Evolutionary conservation across 176 grass and related monocot species (phyloP).

Genomic region (Sorghum bicolor): Sorghum_bicolor_NCBIv3 NC_012870.2:56767001-56767500

Average conservation of each 20-base stretch:
- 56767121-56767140: slow-evolving; percentile 1
- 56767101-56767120: slow-evolving; percentile 55
- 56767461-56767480: too few species aligned
- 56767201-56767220: not conserved
- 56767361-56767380: not conserved
- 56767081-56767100: slow-evolving; percentile 75
- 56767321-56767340: not conserved
- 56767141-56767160: not conserved
- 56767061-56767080: slow-evolving; percentile 93
- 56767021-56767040: slow-evolving; percentile 98
- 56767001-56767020: slow-evolving; percentile 93
- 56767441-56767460: not conserved
- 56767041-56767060: slow-evolving; percentile 99
- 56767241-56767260: slow-evolving; percentile 92
- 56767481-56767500: too few species aligned
- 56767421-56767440: not conserved
- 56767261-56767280: slow-evolving; percentile 99
- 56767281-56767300: slow-evolving; percentile 98
- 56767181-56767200: slow-evolving; percentile 2
- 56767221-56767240: slow-evolving; percentile 60
- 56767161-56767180: not conserved
- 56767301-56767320: slow-evolving; percentile 41
- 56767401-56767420: not conserved
- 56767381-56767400: slow-evolving; percentile 10
- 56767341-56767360: slow-evolving; percentile 7